These are phyloP conservation scores for Balansia obtecta DNA, from an alignment of 2,329 filamentous ascomycete species.

Conservation along the genomic window DNA sequence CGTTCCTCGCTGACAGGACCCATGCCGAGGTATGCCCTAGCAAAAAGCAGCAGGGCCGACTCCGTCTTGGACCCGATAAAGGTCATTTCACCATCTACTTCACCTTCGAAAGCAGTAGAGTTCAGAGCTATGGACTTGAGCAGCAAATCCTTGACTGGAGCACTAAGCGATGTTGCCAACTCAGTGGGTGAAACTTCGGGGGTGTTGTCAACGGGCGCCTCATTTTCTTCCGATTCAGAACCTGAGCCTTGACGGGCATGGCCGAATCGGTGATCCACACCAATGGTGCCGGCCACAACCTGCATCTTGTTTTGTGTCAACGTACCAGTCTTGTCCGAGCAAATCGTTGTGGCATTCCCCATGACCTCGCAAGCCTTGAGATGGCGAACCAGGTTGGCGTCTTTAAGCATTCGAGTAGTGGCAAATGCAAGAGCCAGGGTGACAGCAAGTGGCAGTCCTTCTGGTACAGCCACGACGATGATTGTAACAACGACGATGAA, in stretches of 20 bases:
- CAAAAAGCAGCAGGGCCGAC: slow-evolving; percentile 59
- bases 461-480: slow-evolving; percentile 68
- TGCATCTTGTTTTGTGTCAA: slow-evolving; percentile 59
- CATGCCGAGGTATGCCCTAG: slow-evolving; percentile 54
- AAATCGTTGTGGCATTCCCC: slow-evolving; percentile 64
- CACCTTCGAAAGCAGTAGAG: slow-evolving; percentile 66
- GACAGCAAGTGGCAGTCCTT: slow-evolving; percentile 67
- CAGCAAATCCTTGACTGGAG: slow-evolving; percentile 38
- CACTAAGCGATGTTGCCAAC: slow-evolving; percentile 32
- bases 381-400: slow-evolving; percentile 66
- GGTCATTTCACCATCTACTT: slow-evolving; percentile 50
- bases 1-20: slow-evolving; percentile 52
- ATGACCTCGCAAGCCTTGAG: slow-evolving; percentile 71
- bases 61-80: slow-evolving; percentile 73
- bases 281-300: slow-evolving; percentile 48
- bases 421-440: slow-evolving; percentile 67
- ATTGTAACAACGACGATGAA: slow-evolving; percentile 71
- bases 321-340: slow-evolving; percentile 57
- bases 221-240: slow-evolving; percentile 13
- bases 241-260: slow-evolving; percentile 18
- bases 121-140: slow-evolving; percentile 50
- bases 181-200: slow-evolving; percentile 31
- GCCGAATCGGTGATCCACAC: slow-evolving; percentile 43
- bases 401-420: slow-evolving; percentile 63
- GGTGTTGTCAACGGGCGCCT: slow-evolving; percentile 16